Conservation (phyloP, 2,329 filamentous ascomycete genomes). For the Simplicillium aogashimaense region DNA sequence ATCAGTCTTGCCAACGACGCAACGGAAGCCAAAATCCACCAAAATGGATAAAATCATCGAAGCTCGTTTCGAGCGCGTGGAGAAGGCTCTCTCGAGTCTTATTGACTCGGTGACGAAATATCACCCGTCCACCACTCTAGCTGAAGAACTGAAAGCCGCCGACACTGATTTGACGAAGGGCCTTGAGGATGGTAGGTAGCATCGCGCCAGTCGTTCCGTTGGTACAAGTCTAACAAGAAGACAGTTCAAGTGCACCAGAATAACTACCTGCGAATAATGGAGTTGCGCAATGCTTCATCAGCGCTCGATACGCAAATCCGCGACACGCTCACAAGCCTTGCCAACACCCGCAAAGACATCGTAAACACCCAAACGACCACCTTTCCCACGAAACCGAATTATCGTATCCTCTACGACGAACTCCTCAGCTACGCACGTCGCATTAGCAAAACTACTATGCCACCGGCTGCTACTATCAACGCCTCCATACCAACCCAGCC, state of each 20-base stretch:
- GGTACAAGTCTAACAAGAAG: constrained; percentile 3
- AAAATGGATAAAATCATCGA: constrained; percentile 55
- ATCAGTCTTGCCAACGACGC: neutral
- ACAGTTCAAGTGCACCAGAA: constrained; percentile 65
- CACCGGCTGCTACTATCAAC: constrained; percentile 45
- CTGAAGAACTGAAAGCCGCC: constrained; percentile 59
- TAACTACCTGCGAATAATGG: constrained; percentile 59
- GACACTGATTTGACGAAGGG: constrained; percentile 58
- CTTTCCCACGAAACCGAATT: constrained; percentile 39
- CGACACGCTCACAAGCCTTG: constrained; percentile 58
- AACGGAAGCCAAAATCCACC: too few relatives aligned
- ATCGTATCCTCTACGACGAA: constrained; percentile 58
- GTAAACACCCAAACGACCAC: constrained; percentile 49
- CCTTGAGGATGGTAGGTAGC: constrained; percentile 48
- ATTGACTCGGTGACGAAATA: constrained; percentile 77
- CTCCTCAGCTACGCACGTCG: constrained; percentile 69
- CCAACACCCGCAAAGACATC: constrained; percentile 64
- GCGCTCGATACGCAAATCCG: constrained; percentile 64
- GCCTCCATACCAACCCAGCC: constrained; percentile 15
- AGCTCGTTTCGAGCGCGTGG: constrained; percentile 53
- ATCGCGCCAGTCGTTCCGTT: neutral
- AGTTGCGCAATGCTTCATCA: constrained; percentile 56
- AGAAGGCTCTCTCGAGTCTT: constrained; percentile 56
- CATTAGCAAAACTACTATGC: constrained; percentile 72
- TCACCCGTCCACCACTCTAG: constrained; percentile 60